Evolutionary conservation across 768 basidiomycete genomes (phyloP), one percentile per base, ranked within the genome.

Genomic region (Pleurotus cornucopiae): DNA sequence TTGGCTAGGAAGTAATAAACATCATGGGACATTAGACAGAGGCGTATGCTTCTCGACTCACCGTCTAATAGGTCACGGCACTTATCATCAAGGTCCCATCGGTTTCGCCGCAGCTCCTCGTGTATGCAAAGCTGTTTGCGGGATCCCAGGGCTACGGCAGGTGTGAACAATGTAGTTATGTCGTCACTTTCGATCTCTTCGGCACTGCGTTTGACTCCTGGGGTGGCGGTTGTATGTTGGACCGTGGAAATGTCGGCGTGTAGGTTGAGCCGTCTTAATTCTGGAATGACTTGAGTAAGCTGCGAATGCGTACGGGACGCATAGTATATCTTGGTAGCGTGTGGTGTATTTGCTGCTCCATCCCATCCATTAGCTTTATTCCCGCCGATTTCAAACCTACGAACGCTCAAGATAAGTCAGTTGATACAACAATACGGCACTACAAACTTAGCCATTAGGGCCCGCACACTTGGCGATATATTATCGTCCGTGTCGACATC

Each of bases 271-370:
- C 84, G 88, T 40, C 74, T 78, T 7, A 98, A 75, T 65, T 99
- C 97, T 3, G 89, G 87, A 14, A 94, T 76, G 3, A 98, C 79
- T 67, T 99, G 96, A 1, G 94, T 79, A 3, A 99, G 81, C 64
- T 99, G 96, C 1, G 95, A 95, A 70, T 99, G 96, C 0, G 96
- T 99, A 30, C 96, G 79, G 0, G 97, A 98, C 0, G 95, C 90
- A 65, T 95, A 97, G 68, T 85, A 97, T 58, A 98, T 87, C 76
- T 93, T 90, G 38, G 83, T 88, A 6, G 64, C 88, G 89, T 3
- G 79, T 77, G 13, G 78, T 77, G 56, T 85, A 54, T 69, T 71
- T 12, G 60, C 43, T 16, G 34, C 46, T 16, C 65, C 66, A 20
- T 69, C 63, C 46, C 21, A 57, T 44, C 34, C 58, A 13, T 56